Conservation (phyloP, 2,329 filamentous ascomycete genomes). For the Phaeophleospora eucalypticola region DNA sequence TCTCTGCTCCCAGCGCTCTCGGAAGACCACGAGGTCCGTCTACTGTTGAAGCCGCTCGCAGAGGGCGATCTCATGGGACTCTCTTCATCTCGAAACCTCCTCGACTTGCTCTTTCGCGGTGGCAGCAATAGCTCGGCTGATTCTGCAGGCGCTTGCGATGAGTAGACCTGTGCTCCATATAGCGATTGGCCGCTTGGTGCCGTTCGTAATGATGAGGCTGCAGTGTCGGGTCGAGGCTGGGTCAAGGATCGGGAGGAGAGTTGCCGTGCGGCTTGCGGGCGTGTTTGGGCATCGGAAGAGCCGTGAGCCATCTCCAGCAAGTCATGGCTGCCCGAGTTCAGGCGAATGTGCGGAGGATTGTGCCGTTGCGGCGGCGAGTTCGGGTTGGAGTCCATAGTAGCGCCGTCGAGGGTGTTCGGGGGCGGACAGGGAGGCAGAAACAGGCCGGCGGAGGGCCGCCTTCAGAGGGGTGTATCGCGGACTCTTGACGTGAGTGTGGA, state of each 20-base stretch:
- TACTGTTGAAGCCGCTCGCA: slow-evolving; percentile 52
- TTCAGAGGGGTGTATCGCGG: background rate
- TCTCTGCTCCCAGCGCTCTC: slow-evolving; percentile 52
- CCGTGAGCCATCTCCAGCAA: slow-evolving; percentile 38
- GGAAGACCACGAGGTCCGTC: slow-evolving; percentile 63
- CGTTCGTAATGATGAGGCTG: slow-evolving; percentile 31
- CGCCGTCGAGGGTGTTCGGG: background rate
- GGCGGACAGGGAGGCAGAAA: background rate
- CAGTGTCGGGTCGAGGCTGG: slow-evolving; percentile 35
- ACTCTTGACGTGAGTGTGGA: background rate
- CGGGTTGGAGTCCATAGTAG: slow-evolving; percentile 18
- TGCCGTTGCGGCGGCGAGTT: slow-evolving; percentile 26
- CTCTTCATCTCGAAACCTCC: slow-evolving; percentile 51
- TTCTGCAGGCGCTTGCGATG: slow-evolving; percentile 32
- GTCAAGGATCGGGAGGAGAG: slow-evolving; percentile 45
- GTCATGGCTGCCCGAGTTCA: slow-evolving; percentile 59
- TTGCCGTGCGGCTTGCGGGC: slow-evolving; percentile 38
- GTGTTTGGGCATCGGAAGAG: slow-evolving; percentile 19
- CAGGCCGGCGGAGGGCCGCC: background rate
- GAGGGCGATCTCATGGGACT: slow-evolving; percentile 49
- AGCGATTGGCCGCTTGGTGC: slow-evolving; percentile 18
- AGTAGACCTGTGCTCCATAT: too few relatives aligned
- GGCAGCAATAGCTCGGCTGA: slow-evolving; percentile 51
- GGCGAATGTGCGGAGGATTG: slow-evolving; percentile 56
- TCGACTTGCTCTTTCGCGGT: slow-evolving; percentile 46